These are phyloP conservation scores for Xanthoceras sorbifolium DNA, from an alignment of 345 rosid species.

Conservation along the genomic window DNA sequence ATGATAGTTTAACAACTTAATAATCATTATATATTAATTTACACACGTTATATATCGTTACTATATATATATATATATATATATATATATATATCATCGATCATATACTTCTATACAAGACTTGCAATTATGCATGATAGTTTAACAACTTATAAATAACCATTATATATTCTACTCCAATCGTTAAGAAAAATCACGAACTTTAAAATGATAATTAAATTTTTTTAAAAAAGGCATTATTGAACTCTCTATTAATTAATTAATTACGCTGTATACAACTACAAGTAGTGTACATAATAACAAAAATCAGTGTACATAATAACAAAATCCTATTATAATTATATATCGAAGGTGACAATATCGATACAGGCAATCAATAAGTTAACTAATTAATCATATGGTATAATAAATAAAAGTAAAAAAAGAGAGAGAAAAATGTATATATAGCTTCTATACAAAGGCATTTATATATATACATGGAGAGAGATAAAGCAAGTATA, in stretches of 20 bases:
- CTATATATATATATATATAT: too few relatives aligned
- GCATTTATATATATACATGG: not conserved
- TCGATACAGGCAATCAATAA: not conserved
- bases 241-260: too few relatives aligned
- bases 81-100: too few relatives aligned
- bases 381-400: not conserved
- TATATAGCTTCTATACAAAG: not conserved
- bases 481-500: too few relatives aligned
- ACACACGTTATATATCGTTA: not conserved
- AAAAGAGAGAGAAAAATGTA: not conserved
- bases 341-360: not conserved
- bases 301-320: not conserved
- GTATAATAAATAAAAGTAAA: not conserved
- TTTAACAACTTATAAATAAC: not conserved
- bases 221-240: too few relatives aligned
- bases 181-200: too few relatives aligned
- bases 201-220: too few relatives aligned
- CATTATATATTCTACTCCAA: too few relatives aligned
- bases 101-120: not conserved
- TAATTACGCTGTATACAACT: not conserved
- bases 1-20: not conserved
- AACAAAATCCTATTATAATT: not conserved
- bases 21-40: too few relatives aligned
- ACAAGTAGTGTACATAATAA: not conserved
- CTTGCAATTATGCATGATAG: not conserved